A percentile compares a stretch with the other conserved stretches of the same genome.
phyloP scores from a whole-genome alignment of 768 basidiomycete genomes.

The Phlegmacium glaucopus region DNA sequence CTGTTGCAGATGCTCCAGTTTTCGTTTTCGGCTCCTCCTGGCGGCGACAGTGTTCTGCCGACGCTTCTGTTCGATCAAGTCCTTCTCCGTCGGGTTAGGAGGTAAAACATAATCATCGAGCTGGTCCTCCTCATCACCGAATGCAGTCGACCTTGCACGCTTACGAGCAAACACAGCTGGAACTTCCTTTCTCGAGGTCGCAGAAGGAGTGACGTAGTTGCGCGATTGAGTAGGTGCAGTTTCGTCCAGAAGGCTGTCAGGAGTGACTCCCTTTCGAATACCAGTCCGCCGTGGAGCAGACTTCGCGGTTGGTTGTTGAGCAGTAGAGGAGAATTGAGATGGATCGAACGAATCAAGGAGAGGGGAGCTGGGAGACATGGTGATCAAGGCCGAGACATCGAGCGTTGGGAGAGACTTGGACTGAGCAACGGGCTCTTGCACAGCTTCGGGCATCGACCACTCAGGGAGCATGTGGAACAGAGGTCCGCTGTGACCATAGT shows the following conservation, averaged over 20 bases:
- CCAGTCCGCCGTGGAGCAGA: constrained; percentile 21
- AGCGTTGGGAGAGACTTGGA: background rate
- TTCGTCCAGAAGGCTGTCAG: constrained; percentile 60
- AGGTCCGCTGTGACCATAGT: constrained; percentile 20
- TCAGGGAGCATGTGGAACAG: constrained; percentile 13
- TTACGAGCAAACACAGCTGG: constrained; percentile 71
- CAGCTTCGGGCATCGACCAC: constrained; percentile 7
- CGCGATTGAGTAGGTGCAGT: constrained; percentile 81
- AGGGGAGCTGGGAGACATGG: constrained; percentile 51
- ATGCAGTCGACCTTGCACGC: constrained; percentile 33
- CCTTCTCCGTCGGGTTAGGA: constrained; percentile 46
- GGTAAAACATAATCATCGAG: constrained; percentile 37
- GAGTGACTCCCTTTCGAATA: constrained; percentile 55
- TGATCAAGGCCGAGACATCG: constrained; percentile 31
- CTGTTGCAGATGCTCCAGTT: constrained; percentile 67
- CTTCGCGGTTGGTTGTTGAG: background rate
- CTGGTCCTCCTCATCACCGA: constrained; percentile 54
- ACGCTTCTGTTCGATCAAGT: constrained; percentile 79
- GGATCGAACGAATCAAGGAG: constrained; percentile 36
- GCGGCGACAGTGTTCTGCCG: constrained; percentile 87
- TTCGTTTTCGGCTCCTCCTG: constrained; percentile 72
- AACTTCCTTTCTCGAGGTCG: constrained; percentile 76
- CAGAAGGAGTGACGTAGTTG: constrained; percentile 67
- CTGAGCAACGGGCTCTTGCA: constrained; percentile 2
- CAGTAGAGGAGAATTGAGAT: constrained; percentile 23